These are phyloP conservation scores for Penicillium sp. DNA, from an alignment of 2,329 filamentous ascomycete species.

Conservation along the genomic window DNA sequence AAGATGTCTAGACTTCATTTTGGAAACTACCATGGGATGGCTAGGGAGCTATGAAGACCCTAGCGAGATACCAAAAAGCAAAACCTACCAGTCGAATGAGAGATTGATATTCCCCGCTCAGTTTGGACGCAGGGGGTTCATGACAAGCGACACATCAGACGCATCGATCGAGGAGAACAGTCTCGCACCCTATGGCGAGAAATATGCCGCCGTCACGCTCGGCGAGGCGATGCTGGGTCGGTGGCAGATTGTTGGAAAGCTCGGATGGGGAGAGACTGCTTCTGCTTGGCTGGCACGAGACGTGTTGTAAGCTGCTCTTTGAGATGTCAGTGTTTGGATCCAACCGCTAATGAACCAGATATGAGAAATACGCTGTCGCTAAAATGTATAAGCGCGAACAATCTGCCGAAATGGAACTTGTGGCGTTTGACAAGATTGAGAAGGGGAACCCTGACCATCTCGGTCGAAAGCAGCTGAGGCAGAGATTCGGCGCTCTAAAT, in stretches of 20 bases:
- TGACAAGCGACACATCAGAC: neutral
- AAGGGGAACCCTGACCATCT: neutral
- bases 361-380: neutral
- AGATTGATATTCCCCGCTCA: neutral
- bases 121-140: neutral
- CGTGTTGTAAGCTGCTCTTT: neutral
- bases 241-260: neutral
- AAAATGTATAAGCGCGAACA: neutral
- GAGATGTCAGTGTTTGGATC: neutral
- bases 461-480: neutral
- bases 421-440: neutral
- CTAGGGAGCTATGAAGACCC: neutral
- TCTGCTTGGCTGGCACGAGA: neutral
- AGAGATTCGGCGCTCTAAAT: neutral
- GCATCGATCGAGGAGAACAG: neutral
- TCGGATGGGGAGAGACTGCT: neutral
- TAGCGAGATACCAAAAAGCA: neutral
- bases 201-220: neutral
- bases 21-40: no score
- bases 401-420: neutral
- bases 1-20: no score
- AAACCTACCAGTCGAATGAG: neutral
- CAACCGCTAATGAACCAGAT: neutral
- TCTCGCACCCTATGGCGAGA: neutral
- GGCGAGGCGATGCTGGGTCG: neutral